Percentiles rank a stretch among this genome's conserved stretches.
Evolutionary conservation across 2,329 filamentous ascomycete genomes (phyloP).

Genomic region (Pseudogymnoascus sp.): DNA sequence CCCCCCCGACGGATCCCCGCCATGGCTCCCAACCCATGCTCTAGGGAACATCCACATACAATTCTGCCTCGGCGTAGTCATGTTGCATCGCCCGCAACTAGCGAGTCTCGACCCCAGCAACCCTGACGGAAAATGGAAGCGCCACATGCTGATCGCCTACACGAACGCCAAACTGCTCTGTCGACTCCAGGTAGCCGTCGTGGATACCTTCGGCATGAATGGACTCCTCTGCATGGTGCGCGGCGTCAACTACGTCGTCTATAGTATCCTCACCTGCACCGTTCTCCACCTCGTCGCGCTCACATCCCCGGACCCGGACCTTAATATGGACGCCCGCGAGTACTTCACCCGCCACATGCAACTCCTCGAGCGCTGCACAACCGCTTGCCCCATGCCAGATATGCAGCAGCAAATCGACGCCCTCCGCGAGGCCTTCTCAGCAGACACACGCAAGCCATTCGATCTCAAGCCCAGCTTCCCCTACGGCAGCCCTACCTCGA

Average conservation of each 20-base stretch:
- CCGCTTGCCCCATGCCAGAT: constrained; percentile 80
- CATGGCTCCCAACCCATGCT: constrained; percentile 81
- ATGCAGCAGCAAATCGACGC: constrained; percentile 86
- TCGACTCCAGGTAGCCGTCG: constrained; percentile 75
- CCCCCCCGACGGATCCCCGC: constrained; percentile 69
- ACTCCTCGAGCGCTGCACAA: constrained; percentile 77
- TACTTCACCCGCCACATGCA: constrained; percentile 94
- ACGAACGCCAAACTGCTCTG: constrained; percentile 79
- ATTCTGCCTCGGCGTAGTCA: constrained; percentile 76
- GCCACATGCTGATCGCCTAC: constrained; percentile 81
- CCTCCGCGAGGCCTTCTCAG: constrained; percentile 84
- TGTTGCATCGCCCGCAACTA: constrained; percentile 82
- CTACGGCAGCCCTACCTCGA: constrained; percentile 62
- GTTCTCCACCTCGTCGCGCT: constrained; percentile 91
- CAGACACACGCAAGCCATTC: constrained; percentile 77
- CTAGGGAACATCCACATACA: constrained; percentile 86
- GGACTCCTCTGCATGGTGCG: constrained; percentile 88
- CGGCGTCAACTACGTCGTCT: constrained; percentile 94
- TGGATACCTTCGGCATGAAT: constrained; percentile 68
- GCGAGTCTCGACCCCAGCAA: constrained; percentile 67
- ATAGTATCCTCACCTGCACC: constrained; percentile 81
- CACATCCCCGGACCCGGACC: constrained; percentile 83
- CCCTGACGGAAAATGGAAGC: constrained; percentile 72
- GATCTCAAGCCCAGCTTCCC: constrained; percentile 83
- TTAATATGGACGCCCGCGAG: constrained; percentile 76